These are phyloP conservation scores for Alternaria arborescens DNA, from an alignment of 2,329 filamentous ascomycete genomes.

Conservation along the genomic window DNA sequence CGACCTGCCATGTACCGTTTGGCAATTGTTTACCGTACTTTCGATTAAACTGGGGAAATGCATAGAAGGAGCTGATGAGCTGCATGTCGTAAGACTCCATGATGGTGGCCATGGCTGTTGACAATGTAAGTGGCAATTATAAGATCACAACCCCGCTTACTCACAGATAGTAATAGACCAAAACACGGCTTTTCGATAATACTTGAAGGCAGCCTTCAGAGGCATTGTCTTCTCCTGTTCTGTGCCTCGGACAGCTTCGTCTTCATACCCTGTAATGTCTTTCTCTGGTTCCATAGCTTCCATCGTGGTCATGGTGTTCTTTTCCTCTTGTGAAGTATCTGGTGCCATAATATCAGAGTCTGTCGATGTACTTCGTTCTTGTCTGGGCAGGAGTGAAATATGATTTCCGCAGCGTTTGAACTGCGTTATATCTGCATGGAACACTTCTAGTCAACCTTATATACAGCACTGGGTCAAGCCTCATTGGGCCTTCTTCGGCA, in stretches of 20 bases:
- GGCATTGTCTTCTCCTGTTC: conserved; percentile 13
- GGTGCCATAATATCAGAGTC: too few species aligned
- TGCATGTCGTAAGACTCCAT: conserved; percentile 88
- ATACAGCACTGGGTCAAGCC: too few species aligned
- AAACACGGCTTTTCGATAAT: conserved; percentile 82
- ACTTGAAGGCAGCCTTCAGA: conserved; percentile 72
- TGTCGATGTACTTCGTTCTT: too few species aligned
- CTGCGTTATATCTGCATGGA: too few species aligned
- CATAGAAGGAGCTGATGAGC: conserved; percentile 78
- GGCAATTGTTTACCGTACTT: conserved; percentile 47
- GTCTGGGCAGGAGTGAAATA: too few species aligned
- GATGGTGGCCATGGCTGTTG: conserved; percentile 74
- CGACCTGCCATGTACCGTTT: conserved; percentile 46
- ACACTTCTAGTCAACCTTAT: too few species aligned
- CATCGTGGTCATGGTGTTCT: too few species aligned
- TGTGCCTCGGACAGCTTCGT: conserved; percentile 9
- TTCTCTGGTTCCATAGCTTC: background rate
- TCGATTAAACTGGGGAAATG: conserved; percentile 50
- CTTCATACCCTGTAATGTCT: background rate
- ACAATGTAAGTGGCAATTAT: background rate
- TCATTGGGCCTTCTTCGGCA: too few species aligned
- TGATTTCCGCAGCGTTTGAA: too few species aligned
- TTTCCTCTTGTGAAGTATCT: too few species aligned
- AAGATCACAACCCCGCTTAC: background rate
- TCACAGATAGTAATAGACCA: conserved; percentile 78